Conservation (phyloP, 352 stramenopile genomes). For the Globisporangium cederbergense region DNA sequence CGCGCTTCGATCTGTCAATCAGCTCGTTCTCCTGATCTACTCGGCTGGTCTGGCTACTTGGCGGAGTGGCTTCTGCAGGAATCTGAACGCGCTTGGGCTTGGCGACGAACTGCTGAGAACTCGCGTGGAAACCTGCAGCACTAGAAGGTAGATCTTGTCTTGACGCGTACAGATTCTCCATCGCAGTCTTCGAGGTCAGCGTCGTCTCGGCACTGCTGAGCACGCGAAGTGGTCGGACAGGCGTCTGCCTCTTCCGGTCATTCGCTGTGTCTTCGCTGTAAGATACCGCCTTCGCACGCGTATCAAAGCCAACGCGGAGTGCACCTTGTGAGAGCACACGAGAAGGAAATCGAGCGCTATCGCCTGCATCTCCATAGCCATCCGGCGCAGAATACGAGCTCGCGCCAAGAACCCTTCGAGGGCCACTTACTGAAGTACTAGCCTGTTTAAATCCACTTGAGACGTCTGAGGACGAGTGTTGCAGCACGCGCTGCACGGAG, state of each 20-base stretch:
- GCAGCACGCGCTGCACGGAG: slow-evolving; percentile 23
- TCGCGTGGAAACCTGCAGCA: slow-evolving; percentile 29
- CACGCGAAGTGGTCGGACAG: slow-evolving; percentile 34
- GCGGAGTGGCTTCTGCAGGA: slow-evolving; percentile 17
- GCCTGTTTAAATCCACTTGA: background rate
- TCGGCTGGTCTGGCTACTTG: slow-evolving; percentile 1
- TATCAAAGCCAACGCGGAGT: slow-evolving; percentile 35
- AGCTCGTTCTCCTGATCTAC: slow-evolving; percentile 14
- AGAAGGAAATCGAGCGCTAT: slow-evolving; percentile 11
- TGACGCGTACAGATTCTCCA: slow-evolving; percentile 29
- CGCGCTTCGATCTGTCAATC: slow-evolving; percentile 6
- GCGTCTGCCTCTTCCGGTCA: slow-evolving; percentile 24
- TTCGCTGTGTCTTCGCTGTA: slow-evolving; percentile 21
- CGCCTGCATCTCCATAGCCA: background rate
- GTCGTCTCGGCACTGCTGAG: slow-evolving; percentile 27
- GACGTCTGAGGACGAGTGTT: slow-evolving; percentile 11
- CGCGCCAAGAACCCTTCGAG: slow-evolving; percentile 24
- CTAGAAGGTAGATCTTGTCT: slow-evolving; percentile 25
- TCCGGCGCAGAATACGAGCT: slow-evolving; percentile 8
- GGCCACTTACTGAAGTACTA: slow-evolving; percentile 14
- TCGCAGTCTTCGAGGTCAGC: slow-evolving; percentile 17
- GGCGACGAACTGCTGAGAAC: slow-evolving; percentile 17
- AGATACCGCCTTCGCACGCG: slow-evolving; percentile 22
- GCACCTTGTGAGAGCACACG: slow-evolving; percentile 42
- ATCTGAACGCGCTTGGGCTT: slow-evolving; percentile 43